These are phyloP conservation scores for Tuber borchii DNA, from an alignment of 495 filamentous ascomycete species.

Conservation along the genomic window DNA sequence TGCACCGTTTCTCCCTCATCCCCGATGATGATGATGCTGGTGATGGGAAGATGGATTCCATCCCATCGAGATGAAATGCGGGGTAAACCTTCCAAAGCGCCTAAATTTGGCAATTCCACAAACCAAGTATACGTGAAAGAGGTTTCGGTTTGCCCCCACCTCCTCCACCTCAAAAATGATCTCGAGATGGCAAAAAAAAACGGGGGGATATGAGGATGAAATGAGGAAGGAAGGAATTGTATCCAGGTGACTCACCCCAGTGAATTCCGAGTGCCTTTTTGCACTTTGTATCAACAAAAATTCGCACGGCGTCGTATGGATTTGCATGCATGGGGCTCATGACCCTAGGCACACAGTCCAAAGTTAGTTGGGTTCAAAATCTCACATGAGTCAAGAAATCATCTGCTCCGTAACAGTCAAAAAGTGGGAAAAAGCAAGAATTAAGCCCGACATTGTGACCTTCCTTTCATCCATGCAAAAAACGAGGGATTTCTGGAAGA, in stretches of 20 bases:
- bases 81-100: constrained; percentile 2
- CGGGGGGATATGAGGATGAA: constrained; percentile 3
- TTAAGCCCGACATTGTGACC: constrained; percentile 18
- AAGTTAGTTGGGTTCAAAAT: constrained; percentile 26
- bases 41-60: constrained; percentile 5
- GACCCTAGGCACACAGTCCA: constrained; percentile 42
- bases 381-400: constrained; percentile 19
- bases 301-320: constrained; percentile 81
- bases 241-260: constrained; percentile 57
- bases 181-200: constrained; percentile 26
- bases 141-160: not conserved
- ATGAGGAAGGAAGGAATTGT: not conserved
- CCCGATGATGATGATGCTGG: not conserved
- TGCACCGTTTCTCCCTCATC: not conserved
- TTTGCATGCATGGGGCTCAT: constrained; percentile 80
- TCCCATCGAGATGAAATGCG: constrained; percentile 5
- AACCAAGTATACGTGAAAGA: not conserved
- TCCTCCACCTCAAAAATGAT: not conserved
- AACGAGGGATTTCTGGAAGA: constrained; percentile 35
- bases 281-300: constrained; percentile 83
- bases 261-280: constrained; percentile 80
- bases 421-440: constrained; percentile 12
- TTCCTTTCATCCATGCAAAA: constrained; percentile 12
- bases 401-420: constrained; percentile 8
- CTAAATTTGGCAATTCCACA: constrained; percentile 6